Evolutionary conservation across 116 monocot genomes (phyloP), one percentile per base, ranked within the genome.

Genomic region (Posidonia oceanica): DNA sequence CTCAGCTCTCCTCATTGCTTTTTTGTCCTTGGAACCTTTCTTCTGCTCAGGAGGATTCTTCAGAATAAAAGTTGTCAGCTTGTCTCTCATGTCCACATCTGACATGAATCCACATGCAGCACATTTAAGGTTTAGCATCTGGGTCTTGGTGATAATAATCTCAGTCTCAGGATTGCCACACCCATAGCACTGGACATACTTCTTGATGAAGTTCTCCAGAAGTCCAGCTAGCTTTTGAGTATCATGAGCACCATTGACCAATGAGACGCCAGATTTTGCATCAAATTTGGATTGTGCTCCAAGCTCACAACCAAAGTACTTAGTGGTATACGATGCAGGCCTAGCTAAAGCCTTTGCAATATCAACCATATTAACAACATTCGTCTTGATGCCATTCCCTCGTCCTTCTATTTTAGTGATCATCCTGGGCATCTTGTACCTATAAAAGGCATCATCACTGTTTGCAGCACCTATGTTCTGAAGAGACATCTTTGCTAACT

Each of bases 111-210:
- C 80, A 54, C 80, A 80, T n/a, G 80, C 80, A 18, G 75, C 80
- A 62, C 80, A 80, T 55, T 75, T 80, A 44, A 80, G 71, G 53
- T 44, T 68, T 52, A 80, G 39, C 59, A 67, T 71, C 54, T 80
- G 80, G 17, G 55, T 71, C 72, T 75, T 80, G 18, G 75, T 80
- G 44, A 80, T 80, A 13, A 75, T 71, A 5, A 80, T 53, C 22
- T 80, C 80, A 4, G 80, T 80, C 67, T 80, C 80, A 15, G 80
- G 80, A 52, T 80, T 80, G n/a, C 80, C 80, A 61, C 80, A 80
- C 12, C 75, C 80, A 72, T 80, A 80, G 67, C 80, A 80, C 66
- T 80, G 80, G 18, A 80, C 75, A 40, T 75, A 80, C 44, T 80
- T 80, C 71, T 80, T 80, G 67, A 80, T 80, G 71, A 80, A 80